Evolutionary conservation across 116 monocot genomes (phyloP).

Genomic region (Phalaenopsis hybrid): DNA sequence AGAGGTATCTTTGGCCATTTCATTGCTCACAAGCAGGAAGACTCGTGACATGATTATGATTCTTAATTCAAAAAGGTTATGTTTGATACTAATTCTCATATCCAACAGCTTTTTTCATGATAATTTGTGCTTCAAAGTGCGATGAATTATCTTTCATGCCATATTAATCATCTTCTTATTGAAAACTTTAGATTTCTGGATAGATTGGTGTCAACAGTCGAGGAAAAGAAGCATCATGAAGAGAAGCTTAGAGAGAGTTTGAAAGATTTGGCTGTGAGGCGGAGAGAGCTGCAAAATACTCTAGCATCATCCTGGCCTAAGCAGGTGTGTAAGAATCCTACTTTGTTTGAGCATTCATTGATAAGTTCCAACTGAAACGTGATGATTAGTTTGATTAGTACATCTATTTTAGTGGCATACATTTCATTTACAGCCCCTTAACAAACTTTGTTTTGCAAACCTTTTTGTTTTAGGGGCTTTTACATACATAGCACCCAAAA

Average conservation of each 20-base stretch:
- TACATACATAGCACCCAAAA: too few relatives aligned
- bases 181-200: conserved; percentile 63
- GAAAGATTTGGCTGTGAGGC: conserved; percentile 60
- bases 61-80: conserved; percentile 87
- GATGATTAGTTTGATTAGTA: not conserved
- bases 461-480: not conserved
- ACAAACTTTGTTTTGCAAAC: not conserved
- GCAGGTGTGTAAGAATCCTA: conserved; percentile 37
- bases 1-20: conserved; percentile 59
- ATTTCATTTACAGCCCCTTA: not conserved
- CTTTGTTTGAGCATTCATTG: not conserved
- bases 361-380: not conserved
- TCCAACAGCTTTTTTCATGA: not conserved
- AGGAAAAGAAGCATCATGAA: conserved; percentile 86
- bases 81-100: not conserved
- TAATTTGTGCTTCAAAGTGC: not conserved
- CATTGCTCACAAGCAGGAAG: conserved; percentile 73
- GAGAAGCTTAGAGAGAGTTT: conserved; percentile 68
- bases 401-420: not conserved
- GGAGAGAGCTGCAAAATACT: conserved; percentile 81
- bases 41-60: conserved; percentile 97
- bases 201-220: conserved; percentile 63
- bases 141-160: not conserved
- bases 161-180: not conserved
- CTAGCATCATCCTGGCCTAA: conserved; percentile 90